Conservation (phyloP, 257 asterid species). For the Solanum sitiens region DNA sequence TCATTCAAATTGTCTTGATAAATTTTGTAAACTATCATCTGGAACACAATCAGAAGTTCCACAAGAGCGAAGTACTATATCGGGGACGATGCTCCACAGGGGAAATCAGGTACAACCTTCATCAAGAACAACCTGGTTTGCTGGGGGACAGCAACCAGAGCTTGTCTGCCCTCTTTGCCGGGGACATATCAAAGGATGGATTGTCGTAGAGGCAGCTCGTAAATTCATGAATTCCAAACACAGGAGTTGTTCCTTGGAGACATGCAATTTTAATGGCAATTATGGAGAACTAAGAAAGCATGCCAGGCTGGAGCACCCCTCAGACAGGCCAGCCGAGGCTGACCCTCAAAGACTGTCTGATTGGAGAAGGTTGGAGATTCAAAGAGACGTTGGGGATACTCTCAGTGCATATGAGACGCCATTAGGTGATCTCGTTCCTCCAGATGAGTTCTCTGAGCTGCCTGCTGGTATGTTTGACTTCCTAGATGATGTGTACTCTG, state of each 20-base stretch:
- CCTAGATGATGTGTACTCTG: constrained; percentile 22
- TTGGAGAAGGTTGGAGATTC: constrained; percentile 48
- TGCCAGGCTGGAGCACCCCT: constrained; percentile 63
- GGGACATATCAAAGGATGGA: constrained; percentile 43
- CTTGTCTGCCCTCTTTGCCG: constrained; percentile 73
- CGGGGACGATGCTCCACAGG: neutral
- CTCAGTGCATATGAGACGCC: constrained; percentile 32
- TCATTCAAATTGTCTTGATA: constrained; percentile 71
- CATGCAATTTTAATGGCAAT: constrained; percentile 47
- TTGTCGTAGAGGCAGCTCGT: constrained; percentile 36
- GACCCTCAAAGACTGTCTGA: constrained; percentile 33
- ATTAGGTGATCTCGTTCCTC: constrained; percentile 12
- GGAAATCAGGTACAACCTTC: neutral
- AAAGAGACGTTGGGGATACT: constrained; percentile 44
- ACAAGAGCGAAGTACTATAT: neutral
- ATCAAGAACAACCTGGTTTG: neutral
- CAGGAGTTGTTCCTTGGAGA: constrained; percentile 60
- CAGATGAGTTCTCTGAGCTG: constrained; percentile 10
- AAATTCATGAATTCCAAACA: constrained; percentile 38
- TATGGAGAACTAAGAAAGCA: constrained; percentile 59
- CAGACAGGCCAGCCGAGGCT: constrained; percentile 42
- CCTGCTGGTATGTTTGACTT: constrained; percentile 19
- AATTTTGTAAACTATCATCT: constrained; percentile 31
- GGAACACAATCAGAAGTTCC: constrained; percentile 5
- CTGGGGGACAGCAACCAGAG: constrained; percentile 3